Evolutionary conservation across 495 filamentous ascomycete genomes (phyloP), one percentile per base, ranked within the genome.

Genomic region (Podospora fimiseda): DNA sequence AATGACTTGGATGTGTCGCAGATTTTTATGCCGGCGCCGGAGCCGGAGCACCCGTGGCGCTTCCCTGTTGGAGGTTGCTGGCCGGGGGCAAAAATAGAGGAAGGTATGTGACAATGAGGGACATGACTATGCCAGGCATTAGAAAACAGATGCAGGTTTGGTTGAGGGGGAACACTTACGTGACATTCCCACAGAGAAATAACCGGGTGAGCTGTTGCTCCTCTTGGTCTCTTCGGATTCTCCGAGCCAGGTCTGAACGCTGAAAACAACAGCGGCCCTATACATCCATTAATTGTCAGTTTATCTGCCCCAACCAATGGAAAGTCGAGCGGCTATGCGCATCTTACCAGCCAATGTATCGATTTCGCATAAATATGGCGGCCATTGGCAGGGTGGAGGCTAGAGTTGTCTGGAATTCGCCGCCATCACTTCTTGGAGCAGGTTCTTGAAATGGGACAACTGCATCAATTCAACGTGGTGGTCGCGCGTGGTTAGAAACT

Each of bases 301-400:
- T 16, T 16, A n/a, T 42, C 15, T 42, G 39, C 39, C 15, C 37
- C 5, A 9, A 11, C 38, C 14, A 16, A 43, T 39, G n/a, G 8
- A 19, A 27, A 23, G 45, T 39, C 38, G 36, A 50, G 11, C 11
- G 21, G 9, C 36, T 15, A 24, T 36, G 18, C 4, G 36, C 9
- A 14, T 45, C 78, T 57, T 76, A 90, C 88, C 89, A 95, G 66
- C 89, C 89, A 59, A 95, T 79, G 76, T 81, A 94, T 78, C 87
- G 84, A 70, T 93, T 95, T 43, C 89, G 77, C 55, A 87, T 92
- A 68, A 95, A 94, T 77, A 96, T 91, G 50, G 90, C 90, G 50
- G 88, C 89, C 90, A 96, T 96, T 33, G 90, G 90, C 62, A 95
- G 69, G 7, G 89, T 95, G 63, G 82, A 92, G 11, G 85, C 80